A percentile compares a stretch with the other conserved stretches of the same genome.
Evolutionary conservation across 2,329 filamentous ascomycete species (phyloP).

Genomic region (Leptoxyphium fumago): DNA sequence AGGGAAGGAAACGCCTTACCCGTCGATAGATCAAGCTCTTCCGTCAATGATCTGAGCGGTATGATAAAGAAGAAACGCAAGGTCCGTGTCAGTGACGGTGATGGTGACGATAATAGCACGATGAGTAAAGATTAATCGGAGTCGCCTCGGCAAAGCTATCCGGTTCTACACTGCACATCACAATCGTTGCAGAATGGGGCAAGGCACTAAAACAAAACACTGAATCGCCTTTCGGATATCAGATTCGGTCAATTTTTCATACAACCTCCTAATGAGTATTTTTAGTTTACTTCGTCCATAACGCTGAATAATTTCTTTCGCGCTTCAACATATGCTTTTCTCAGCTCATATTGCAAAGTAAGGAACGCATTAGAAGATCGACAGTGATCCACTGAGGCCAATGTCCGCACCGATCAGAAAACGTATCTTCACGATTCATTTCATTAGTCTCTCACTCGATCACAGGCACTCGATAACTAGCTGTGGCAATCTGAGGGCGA

Average conservation of each 20-base stretch:
- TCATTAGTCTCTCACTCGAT: no score
- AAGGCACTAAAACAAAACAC: conserved; percentile 22
- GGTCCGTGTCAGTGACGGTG: conserved; percentile 7
- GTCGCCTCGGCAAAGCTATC: neutral
- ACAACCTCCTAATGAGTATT: no score
- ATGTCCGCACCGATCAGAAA: no score
- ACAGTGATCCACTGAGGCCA: no score
- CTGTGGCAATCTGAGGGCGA: no score
- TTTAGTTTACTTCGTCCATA: no score
- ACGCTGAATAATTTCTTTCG: no score
- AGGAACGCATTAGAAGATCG: no score
- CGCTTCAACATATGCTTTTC: no score
- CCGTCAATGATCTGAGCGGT: conserved; percentile 17
- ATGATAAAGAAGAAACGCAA: conserved; percentile 39
- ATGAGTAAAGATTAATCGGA: conserved; percentile 1
- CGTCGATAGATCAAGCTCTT: conserved; percentile 1
- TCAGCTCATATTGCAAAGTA: no score
- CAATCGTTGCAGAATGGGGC: conserved; percentile 44
- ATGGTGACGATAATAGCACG: conserved; percentile 1
- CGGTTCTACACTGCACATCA: conserved; percentile 30
- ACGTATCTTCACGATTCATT: no score
- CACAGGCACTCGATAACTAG: no score
- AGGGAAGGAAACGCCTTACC: conserved; percentile 18
- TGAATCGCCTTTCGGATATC: neutral
- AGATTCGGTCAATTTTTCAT: neutral